phyloP scores from a whole-genome alignment of 2,329 filamentous ascomycete species.

The Talaromyces sp. region DNA sequence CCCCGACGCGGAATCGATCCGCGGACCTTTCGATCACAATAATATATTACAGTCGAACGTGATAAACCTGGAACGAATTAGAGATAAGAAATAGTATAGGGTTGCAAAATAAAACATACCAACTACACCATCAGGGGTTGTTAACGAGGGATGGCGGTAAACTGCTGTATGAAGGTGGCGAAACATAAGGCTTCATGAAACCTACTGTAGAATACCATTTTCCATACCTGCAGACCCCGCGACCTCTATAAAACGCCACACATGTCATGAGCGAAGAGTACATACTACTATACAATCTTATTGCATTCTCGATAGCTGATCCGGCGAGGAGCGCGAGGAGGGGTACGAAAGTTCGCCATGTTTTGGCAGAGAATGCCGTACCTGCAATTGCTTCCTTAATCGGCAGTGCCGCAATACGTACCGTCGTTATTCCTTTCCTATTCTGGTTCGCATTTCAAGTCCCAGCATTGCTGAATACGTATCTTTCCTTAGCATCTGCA shows the following conservation, averaged over 20 bases:
- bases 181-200: too few species aligned
- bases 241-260: conserved; percentile 7
- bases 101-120: too few species aligned
- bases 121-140: too few species aligned
- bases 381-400: conserved; percentile 2
- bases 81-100: too few species aligned
- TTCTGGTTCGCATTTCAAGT: neutral
- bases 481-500: neutral
- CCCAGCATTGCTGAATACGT: neutral
- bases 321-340: neutral
- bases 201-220: too few species aligned
- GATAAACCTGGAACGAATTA: too few species aligned
- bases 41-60: too few species aligned
- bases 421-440: neutral
- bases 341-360: neutral
- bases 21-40: too few species aligned
- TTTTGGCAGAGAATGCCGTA: neutral
- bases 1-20: too few species aligned
- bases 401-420: conserved; percentile 1
- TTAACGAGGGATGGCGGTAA: too few species aligned
- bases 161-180: too few species aligned
- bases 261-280: conserved; percentile 14
- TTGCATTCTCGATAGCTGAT: neutral
- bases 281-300: neutral
- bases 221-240: conserved; percentile 4